These are phyloP conservation scores for Aspergillus asperescens DNA, from an alignment of 495 filamentous ascomycete genomes.

Conservation along the genomic window DNA sequence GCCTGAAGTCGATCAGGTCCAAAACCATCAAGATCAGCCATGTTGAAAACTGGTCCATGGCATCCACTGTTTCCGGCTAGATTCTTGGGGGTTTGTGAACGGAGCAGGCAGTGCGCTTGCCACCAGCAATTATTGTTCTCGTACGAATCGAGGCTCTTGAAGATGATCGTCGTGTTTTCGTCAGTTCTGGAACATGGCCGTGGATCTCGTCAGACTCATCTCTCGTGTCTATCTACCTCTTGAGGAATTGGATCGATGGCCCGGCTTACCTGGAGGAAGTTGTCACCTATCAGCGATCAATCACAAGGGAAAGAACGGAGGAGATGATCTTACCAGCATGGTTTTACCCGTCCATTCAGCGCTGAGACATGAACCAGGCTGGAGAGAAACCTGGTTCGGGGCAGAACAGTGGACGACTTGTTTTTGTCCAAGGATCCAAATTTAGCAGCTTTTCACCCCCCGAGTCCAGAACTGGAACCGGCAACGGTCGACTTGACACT, in stretches of 20 bases:
- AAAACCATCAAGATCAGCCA: not conserved
- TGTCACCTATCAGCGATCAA: not conserved
- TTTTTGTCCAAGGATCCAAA: slow-evolving; percentile 9
- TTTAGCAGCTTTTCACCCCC: slow-evolving; percentile 3
- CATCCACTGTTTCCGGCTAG: not conserved
- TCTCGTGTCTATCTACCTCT: not conserved
- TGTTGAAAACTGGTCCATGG: not conserved
- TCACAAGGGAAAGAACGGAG: not conserved
- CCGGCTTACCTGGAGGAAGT: too few species aligned
- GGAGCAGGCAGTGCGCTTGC: not conserved
- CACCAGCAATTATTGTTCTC: not conserved
- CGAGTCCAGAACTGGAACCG: slow-evolving; percentile 1
- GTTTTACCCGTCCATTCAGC: not conserved
- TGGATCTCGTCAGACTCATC: not conserved
- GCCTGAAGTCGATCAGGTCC: not conserved
- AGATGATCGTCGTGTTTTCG: not conserved
- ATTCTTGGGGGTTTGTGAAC: not conserved
- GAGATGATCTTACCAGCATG: not conserved
- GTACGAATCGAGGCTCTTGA: not conserved
- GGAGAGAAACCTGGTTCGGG: not conserved
- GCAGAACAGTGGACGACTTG: not conserved
- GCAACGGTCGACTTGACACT: not conserved
- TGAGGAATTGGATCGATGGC: not conserved
- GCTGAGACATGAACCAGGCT: not conserved
- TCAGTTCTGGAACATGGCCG: not conserved